Percentiles rank a stretch among this genome's conserved stretches.
Evolutionary conservation across 768 basidiomycete genomes (phyloP).

Genomic region (Gelatoporia subvermispora): DNA sequence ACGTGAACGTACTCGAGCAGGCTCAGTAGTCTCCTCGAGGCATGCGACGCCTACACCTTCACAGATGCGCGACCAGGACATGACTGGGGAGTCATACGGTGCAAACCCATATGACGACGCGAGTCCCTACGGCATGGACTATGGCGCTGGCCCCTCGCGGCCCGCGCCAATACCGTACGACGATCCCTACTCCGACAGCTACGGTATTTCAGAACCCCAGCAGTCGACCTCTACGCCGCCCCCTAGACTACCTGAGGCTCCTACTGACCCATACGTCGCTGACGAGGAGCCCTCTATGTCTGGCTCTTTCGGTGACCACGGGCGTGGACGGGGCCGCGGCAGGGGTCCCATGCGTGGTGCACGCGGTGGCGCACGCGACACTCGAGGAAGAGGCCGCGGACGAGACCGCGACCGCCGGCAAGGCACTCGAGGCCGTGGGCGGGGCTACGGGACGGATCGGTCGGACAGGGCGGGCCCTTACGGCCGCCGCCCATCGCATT

Average conservation of each 20-base stretch:
- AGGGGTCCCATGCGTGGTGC: background rate
- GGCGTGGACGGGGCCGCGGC: conserved; percentile 16
- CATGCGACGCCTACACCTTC: conserved; percentile 51
- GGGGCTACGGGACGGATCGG: conserved; percentile 23
- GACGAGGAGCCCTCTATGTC: too few species aligned
- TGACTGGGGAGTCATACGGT: conserved; percentile 42
- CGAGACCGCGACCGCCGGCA: conserved; percentile 19
- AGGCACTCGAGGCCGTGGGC: conserved; percentile 26
- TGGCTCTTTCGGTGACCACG: background rate
- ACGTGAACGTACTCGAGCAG: conserved; percentile 46
- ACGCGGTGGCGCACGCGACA: conserved; percentile 10
- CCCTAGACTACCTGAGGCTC: too few species aligned
- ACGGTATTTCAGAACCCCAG: conserved; percentile 15
- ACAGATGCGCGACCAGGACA: conserved; percentile 50
- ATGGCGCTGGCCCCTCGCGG: conserved; percentile 49
- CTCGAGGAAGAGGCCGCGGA: conserved; percentile 33
- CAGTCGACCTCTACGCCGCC: conserved; percentile 1
- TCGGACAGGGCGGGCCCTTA: conserved; percentile 17
- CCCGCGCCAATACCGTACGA: conserved; percentile 73
- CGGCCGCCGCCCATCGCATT: conserved; percentile 15
- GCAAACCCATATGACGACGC: conserved; percentile 62
- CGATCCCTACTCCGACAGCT: conserved; percentile 55
- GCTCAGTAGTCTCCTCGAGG: conserved; percentile 47
- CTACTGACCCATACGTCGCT: too few species aligned
- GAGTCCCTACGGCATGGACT: conserved; percentile 62